These are phyloP conservation scores for Apiospora malaysiana DNA, from an alignment of 2,329 filamentous ascomycete genomes.

Conservation along the genomic window DNA sequence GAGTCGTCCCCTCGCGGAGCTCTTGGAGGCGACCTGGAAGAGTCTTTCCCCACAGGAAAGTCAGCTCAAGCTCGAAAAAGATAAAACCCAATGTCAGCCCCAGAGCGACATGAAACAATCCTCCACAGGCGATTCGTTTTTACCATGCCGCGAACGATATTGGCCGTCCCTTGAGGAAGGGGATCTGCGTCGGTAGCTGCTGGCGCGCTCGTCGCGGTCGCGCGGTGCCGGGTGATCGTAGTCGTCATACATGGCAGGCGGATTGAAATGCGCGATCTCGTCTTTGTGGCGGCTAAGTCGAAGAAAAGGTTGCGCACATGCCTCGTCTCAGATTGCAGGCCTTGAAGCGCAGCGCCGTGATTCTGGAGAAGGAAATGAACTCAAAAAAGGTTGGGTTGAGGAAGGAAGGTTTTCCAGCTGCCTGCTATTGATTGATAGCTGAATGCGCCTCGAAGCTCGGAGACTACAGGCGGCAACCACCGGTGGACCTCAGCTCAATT, in stretches of 20 bases:
- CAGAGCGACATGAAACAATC: constrained; percentile 29
- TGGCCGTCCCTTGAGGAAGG: constrained; percentile 38
- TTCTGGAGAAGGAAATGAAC: background rate
- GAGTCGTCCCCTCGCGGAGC: constrained; percentile 37
- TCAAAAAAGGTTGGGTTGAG: background rate
- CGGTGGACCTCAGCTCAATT: background rate
- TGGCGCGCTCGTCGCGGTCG: constrained; percentile 37
- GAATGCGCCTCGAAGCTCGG: constrained; percentile 2
- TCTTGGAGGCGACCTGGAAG: constrained; percentile 40
- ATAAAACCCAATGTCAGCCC: constrained; percentile 25
- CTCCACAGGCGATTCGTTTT: constrained; percentile 41
- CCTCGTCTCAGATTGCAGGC: background rate
- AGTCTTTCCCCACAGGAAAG: constrained; percentile 42
- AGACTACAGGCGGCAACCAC: constrained; percentile 12
- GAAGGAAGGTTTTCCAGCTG: background rate
- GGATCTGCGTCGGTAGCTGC: constrained; percentile 36
- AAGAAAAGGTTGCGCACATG: background rate
- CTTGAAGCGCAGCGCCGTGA: background rate
- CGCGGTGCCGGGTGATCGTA: constrained; percentile 36
- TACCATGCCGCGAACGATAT: constrained; percentile 44
- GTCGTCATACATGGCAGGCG: constrained; percentile 40
- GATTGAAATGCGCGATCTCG: background rate
- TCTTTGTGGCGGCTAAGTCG: background rate
- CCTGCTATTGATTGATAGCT: constrained; percentile 3
- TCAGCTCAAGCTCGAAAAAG: constrained; percentile 38